Evolutionary conservation across 108 stramenopile genomes (phyloP).

Genomic region (Bacterosira constricta): DNA sequence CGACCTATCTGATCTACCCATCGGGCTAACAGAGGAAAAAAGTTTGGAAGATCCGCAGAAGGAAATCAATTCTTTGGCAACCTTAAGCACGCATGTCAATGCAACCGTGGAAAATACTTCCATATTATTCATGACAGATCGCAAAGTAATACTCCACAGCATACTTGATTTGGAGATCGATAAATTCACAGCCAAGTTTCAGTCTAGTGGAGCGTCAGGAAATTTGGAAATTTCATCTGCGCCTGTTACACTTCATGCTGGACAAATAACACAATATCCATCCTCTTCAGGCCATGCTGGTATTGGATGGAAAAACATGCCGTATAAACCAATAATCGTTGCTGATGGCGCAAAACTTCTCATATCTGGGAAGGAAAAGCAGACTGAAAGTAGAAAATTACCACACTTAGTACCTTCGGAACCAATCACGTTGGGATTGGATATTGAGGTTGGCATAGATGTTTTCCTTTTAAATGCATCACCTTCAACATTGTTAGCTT

Average conservation of each 20-base stretch:
- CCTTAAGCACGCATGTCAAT: constrained; percentile 8
- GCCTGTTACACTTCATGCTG: constrained; percentile 19
- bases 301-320: constrained; percentile 24
- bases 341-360: constrained; percentile 24
- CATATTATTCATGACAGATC: constrained; percentile 25
- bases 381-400: not conserved
- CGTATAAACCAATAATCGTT: constrained; percentile 30
- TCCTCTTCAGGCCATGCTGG: not conserved
- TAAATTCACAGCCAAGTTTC: not conserved
- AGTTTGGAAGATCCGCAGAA: constrained; percentile 2
- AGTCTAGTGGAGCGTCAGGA: constrained; percentile 4
- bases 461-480: constrained; percentile 14
- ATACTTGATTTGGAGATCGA: constrained; percentile 26
- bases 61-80: not conserved
- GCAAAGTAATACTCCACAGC: constrained; percentile 1
- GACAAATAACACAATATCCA: constrained; percentile 8
- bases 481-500: constrained; percentile 26
- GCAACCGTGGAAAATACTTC: constrained; percentile 11
- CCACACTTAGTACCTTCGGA: not conserved
- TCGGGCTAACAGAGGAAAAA: not conserved
- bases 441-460: constrained; percentile 15
- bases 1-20: constrained; percentile 23
- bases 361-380: not conserved
- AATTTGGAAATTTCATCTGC: constrained; percentile 4
- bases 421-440: not conserved